These are phyloP conservation scores for Xylaria sp. DNA, from an alignment of 2,329 filamentous ascomycete genomes.

Conservation along the genomic window DNA sequence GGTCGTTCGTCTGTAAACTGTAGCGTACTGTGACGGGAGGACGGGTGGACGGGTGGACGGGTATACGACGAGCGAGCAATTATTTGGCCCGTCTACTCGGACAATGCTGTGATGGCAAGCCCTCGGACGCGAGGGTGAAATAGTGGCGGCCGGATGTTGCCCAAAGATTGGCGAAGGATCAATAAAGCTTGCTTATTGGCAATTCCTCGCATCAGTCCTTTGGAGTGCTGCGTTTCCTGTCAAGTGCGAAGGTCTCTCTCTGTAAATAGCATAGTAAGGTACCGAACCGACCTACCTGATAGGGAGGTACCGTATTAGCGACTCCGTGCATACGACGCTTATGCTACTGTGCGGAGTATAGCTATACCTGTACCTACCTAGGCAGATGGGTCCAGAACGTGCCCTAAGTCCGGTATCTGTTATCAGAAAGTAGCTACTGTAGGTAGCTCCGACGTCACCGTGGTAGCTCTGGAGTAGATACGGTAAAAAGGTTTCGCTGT, in stretches of 20 bases:
- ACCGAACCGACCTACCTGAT: slow-evolving; percentile 3
- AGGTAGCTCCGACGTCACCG: slow-evolving; percentile 29
- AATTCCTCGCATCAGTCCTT: background rate
- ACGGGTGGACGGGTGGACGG: background rate
- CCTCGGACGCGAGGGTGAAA: background rate
- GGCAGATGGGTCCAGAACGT: too few relatives aligned
- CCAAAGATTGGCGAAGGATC: slow-evolving; percentile 9
- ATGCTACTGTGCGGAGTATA: slow-evolving; percentile 1
- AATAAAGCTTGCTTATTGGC: slow-evolving; percentile 23
- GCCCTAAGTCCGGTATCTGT: background rate
- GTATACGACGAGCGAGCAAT: slow-evolving; percentile 14
- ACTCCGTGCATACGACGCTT: background rate
- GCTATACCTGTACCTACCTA: too few relatives aligned
- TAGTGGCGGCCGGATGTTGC: slow-evolving; percentile 15
- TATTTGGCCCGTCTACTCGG: slow-evolving; percentile 18
- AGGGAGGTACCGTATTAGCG: slow-evolving; percentile 4
- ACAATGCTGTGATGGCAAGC: slow-evolving; percentile 11
- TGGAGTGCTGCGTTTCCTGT: background rate
- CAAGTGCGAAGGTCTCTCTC: background rate
- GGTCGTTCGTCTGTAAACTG: slow-evolving; percentile 1
- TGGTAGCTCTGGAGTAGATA: slow-evolving; percentile 1
- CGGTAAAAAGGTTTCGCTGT: slow-evolving; percentile 24
- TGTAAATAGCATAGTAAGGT: too few relatives aligned
- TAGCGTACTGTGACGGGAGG: background rate
- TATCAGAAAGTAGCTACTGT: background rate